Conservation (phyloP, 2,329 filamentous ascomycete genomes). For the Paraconiothyrium sp. region DNA sequence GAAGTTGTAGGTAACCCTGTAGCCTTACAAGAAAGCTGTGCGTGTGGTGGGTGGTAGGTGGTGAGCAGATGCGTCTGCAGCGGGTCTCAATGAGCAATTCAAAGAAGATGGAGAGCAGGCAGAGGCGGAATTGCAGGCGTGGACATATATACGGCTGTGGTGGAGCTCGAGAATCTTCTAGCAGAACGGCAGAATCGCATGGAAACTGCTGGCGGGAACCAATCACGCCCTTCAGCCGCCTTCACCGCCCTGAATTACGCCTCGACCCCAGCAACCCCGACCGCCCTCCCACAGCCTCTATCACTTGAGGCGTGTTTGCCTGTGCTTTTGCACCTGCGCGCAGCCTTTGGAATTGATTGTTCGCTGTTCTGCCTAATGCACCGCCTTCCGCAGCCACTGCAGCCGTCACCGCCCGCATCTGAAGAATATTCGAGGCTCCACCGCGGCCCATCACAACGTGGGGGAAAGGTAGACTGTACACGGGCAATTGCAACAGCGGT, state of each 20-base stretch:
- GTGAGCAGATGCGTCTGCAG: conserved; percentile 16
- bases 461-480: neutral
- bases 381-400: neutral
- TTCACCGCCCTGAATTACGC: conserved; percentile 37
- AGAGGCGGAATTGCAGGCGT: conserved; percentile 34
- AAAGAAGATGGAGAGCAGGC: conserved; percentile 24
- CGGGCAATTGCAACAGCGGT: neutral
- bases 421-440: neutral
- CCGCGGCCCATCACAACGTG: neutral
- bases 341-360: conserved; percentile 11
- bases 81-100: conserved; percentile 13
- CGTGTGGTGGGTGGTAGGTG: conserved; percentile 2
- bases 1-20: conserved; percentile 28
- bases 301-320: conserved; percentile 15
- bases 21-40: conserved; percentile 10
- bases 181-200: conserved; percentile 45
- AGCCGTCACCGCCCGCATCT: neutral
- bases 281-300: conserved; percentile 29
- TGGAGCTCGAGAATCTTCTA: conserved; percentile 52
- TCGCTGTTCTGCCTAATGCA: conserved; percentile 5
- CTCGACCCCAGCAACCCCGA: conserved; percentile 30
- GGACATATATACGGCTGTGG: conserved; percentile 42
- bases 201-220: conserved; percentile 35
- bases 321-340: conserved; percentile 4
- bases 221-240: conserved; percentile 31